phyloP scores from a whole-genome alignment of 768 basidiomycete species.

The Podaxis mareebaensis region DNA sequence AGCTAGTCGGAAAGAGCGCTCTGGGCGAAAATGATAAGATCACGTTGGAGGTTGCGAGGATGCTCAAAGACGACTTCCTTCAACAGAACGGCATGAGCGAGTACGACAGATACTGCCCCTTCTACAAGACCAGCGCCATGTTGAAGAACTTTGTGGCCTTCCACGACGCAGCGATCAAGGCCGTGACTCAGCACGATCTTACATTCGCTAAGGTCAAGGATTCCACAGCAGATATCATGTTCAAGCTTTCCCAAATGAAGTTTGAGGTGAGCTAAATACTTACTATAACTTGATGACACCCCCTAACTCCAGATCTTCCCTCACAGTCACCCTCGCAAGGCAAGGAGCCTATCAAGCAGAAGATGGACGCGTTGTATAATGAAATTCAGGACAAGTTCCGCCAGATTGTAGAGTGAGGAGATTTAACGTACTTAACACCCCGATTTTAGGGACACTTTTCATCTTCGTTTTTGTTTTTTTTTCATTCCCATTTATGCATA shows the following conservation, averaged over 20 bases:
- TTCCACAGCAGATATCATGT: slow-evolving; percentile 83
- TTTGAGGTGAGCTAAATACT: slow-evolving; percentile 70
- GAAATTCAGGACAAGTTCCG: slow-evolving; percentile 96
- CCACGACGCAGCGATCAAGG: slow-evolving; percentile 87
- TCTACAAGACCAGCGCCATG: slow-evolving; percentile 99
- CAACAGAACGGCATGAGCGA: slow-evolving; percentile 99
- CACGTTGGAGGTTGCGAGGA: slow-evolving; percentile 93
- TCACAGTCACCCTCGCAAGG: slow-evolving; percentile 91
- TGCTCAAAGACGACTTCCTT: slow-evolving; percentile 97
- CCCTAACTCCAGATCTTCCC: slow-evolving; percentile 1
- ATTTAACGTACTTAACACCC: neutral
- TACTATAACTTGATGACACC: neutral
- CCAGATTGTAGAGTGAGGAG: slow-evolving; percentile 70
- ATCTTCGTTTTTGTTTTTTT: neutral
- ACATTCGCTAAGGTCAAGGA: slow-evolving; percentile 91
- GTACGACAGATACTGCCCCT: slow-evolving; percentile 96
- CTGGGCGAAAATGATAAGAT: slow-evolving; percentile 98
- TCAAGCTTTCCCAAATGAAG: slow-evolving; percentile 99
- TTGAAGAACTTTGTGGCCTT: slow-evolving; percentile 91
- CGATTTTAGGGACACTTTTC: neutral
- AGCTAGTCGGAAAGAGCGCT: slow-evolving; percentile 98
- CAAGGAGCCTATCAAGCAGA: slow-evolving; percentile 78
- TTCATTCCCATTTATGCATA: neutral
- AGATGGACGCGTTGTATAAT: slow-evolving; percentile 73
- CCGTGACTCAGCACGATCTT: slow-evolving; percentile 79